Evolutionary conservation across 2,329 filamentous ascomycete genomes (phyloP).

Genomic region (Reticulascus tulasneorum): DNA sequence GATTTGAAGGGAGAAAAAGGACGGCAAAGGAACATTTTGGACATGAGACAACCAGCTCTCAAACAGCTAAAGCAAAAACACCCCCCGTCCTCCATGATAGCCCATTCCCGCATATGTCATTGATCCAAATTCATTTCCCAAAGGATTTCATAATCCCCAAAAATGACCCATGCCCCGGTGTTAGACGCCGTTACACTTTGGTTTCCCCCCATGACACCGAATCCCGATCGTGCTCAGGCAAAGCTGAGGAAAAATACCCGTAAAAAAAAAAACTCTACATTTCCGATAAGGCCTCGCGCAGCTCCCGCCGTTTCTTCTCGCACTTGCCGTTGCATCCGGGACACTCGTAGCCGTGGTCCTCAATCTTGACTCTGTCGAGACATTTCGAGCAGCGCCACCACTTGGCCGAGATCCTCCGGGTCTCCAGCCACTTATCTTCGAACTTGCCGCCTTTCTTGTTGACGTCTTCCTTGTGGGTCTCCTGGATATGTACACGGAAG

Average conservation of each 20-base stretch:
- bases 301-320: conserved; percentile 14
- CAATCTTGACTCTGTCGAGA: conserved; percentile 39
- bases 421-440: conserved; percentile 33
- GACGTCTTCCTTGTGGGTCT: conserved; percentile 53
- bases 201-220: background rate
- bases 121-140: too few relatives aligned
- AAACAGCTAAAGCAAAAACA: too few relatives aligned
- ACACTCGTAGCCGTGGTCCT: conserved; percentile 40
- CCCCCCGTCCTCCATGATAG: too few relatives aligned
- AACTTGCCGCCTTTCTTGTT: conserved; percentile 36
- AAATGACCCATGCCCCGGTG: background rate
- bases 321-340: conserved; percentile 16
- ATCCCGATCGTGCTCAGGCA: background rate
- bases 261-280: background rate
- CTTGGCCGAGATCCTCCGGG: conserved; percentile 31
- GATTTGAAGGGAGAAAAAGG: too few relatives aligned
- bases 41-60: too few relatives aligned
- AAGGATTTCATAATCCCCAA: too few relatives aligned
- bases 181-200: background rate
- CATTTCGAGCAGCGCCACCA: conserved; percentile 57
- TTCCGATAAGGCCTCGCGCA: conserved; percentile 9
- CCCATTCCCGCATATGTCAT: too few relatives aligned
- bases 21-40: too few relatives aligned
- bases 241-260: background rate
- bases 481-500: conserved; percentile 52